Evolutionary conservation across 805 yeast genomes (phyloP).

Genomic region (Priceomyces castillae): DNA sequence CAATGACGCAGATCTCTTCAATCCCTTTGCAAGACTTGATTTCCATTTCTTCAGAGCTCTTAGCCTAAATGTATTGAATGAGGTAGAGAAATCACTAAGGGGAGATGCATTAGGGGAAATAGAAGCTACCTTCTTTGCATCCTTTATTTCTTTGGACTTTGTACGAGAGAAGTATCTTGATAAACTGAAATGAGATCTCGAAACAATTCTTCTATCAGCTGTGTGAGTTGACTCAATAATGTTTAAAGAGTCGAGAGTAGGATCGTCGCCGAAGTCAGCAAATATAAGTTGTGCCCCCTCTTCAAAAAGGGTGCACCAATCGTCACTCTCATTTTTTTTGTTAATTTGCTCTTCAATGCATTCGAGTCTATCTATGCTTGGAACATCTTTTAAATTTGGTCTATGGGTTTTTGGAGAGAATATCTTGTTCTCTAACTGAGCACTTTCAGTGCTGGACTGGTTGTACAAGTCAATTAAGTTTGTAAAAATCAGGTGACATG

Average conservation of each 20-base stretch:
- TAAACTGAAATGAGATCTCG: slow-evolving; percentile 3
- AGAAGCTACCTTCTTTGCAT: background rate
- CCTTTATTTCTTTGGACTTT: background rate
- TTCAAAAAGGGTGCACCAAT: background rate
- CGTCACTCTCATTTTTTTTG: background rate
- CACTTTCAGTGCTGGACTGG: slow-evolving; percentile 11
- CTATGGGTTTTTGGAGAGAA: slow-evolving; percentile 28
- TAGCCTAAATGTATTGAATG: slow-evolving; percentile 2
- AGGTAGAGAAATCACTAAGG: slow-evolving; percentile 3
- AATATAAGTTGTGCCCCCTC: background rate
- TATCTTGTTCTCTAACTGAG: slow-evolving; percentile 20
- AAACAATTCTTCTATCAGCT: background rate
- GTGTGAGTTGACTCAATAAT: background rate
- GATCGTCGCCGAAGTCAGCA: background rate
- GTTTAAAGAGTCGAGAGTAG: background rate
- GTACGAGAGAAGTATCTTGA: slow-evolving; percentile 1
- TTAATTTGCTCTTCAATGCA: background rate
- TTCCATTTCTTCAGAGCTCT: slow-evolving; percentile 7
- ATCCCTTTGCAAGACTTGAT: slow-evolving; percentile 3
- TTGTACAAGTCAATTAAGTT: slow-evolving; percentile 5
- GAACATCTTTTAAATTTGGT: slow-evolving; percentile 19
- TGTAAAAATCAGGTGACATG: background rate
- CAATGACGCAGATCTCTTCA: background rate
- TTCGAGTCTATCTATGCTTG: slow-evolving; percentile 16
- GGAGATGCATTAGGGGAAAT: background rate